Evolutionary conservation across 1,139 yeast genomes (phyloP).

Genomic region (Yamadazyma mexicana): DNA sequence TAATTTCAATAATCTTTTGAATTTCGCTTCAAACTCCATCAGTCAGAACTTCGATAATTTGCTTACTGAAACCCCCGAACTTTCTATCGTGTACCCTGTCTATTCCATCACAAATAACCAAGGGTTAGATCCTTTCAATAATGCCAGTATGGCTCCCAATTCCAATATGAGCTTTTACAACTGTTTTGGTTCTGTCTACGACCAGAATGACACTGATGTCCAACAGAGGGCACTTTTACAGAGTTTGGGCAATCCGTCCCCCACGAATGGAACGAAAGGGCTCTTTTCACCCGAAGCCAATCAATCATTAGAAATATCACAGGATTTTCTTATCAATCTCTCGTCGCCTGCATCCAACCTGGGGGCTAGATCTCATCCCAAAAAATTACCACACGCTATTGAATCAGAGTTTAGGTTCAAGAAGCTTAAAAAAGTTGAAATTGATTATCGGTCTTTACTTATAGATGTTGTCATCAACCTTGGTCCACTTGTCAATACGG

Average conservation of each 20-base stretch:
- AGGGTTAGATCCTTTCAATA: conserved; percentile 5
- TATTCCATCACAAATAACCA: conserved; percentile 26
- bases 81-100: conserved; percentile 40
- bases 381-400: conserved; percentile 21
- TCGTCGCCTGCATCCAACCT: conserved; percentile 8
- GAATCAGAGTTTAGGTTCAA: conserved; percentile 15
- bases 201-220: conserved; percentile 3
- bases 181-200: conserved; percentile 1
- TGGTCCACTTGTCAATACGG: conserved; percentile 25
- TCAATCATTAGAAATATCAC: not conserved
- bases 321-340: not conserved
- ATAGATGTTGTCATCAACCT: conserved; percentile 14
- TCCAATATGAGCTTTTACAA: conserved; percentile 2
- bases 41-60: conserved; percentile 33
- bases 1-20: conserved; percentile 20
- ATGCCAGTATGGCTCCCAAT: not conserved
- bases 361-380: not conserved
- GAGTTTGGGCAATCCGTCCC: conserved; percentile 8
- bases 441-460: conserved; percentile 20
- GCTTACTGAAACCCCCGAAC: conserved; percentile 19
- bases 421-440: conserved; percentile 10
- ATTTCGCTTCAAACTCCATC: conserved; percentile 18
- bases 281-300: too few relatives aligned
- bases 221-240: conserved; percentile 14
- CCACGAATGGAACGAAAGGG: not conserved